Evolutionary conservation across 169 alveolate genomes (phyloP).

Genomic region (Plasmodium malariae): DNA sequence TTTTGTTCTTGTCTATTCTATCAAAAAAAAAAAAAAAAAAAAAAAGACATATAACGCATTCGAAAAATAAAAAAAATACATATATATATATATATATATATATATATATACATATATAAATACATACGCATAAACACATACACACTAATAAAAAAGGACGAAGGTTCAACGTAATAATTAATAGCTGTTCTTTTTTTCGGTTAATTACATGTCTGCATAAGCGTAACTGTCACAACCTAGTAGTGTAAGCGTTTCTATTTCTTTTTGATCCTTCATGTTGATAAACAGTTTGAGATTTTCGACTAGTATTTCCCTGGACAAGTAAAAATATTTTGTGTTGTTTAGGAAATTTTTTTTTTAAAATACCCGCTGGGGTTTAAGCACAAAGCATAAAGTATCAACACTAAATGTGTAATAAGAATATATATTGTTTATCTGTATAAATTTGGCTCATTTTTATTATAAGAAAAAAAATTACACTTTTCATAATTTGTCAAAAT

Average conservation of each 20-base stretch:
- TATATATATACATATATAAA: background rate
- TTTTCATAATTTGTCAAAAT: too few relatives aligned
- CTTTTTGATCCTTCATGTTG: conserved; percentile 58
- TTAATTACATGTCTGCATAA: conserved; percentile 76
- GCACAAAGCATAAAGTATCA: too few relatives aligned
- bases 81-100: too few relatives aligned
- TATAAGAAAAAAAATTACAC: too few relatives aligned
- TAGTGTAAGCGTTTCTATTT: conserved; percentile 63
- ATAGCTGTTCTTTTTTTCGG: background rate
- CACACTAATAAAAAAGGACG: too few relatives aligned
- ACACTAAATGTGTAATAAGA: too few relatives aligned
- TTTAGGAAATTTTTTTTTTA: too few relatives aligned
- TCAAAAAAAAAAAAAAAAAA: conserved; percentile 6
- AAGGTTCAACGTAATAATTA: background rate
- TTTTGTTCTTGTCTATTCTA: conserved; percentile 62
- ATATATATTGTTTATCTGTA: too few relatives aligned
- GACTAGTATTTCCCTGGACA: conserved; percentile 64
- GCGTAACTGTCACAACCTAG: conserved; percentile 75
- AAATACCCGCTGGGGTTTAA: too few relatives aligned
- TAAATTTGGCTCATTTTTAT: too few relatives aligned
- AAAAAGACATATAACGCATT: background rate
- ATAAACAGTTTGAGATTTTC: conserved; percentile 54
- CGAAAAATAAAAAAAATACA: background rate
- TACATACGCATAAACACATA: conserved; percentile 3
- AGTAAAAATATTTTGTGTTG: too few relatives aligned